Evolutionary conservation across 78 protist genomes (phyloP), one percentile per base, ranked within the genome.

Genomic region (Mastigamoeba balamuthi): DNA sequence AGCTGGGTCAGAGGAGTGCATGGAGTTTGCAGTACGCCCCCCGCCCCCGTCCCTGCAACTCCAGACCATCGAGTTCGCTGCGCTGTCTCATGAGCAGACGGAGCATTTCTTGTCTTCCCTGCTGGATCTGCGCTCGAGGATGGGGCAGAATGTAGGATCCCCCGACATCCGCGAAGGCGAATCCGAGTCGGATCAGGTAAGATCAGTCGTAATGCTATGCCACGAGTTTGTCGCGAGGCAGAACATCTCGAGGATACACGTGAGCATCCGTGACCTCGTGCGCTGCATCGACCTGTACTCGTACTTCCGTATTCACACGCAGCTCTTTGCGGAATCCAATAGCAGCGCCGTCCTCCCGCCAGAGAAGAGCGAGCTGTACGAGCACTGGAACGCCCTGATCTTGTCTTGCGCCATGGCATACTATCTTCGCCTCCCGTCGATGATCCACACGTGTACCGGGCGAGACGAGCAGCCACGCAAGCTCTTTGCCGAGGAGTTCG

Each of bases 211-310:
- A n/a, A n/a, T n/a, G n/a, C n/a, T n/a, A n/a, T n/a, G n/a, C n/a
- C n/a, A n/a, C n/a, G 58, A 48, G 17, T 48, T 48, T 17, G 17
- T 48, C 17, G 17, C 17, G 17, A 48, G 17, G 17, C 33, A 17
- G 17, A 48, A 17, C 17, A 48, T 48, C 17, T 17, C 17, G 33
- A 48, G 83, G 35, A 77, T 72, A 33, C 78, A 72, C 41, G 88
- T 77, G 0, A 53, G 73, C 33, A 83, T 83, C 35, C 76, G 88
- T 63, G 88, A 83, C 37, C 52, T 83, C 4, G 69, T 28, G 9
- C 27, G 88, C 48, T 76, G 69, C 0, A 42, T 77, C 1, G 83
- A 76, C 63, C 8, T 83, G 0, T 83, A 83, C 33, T 27, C 41
- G 2, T 83, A 74, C 75, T 83, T 83, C 65, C 44, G 25, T 3